These are phyloP conservation scores for Picocystis salinarum DNA, from an alignment of 139 green algal genomes.

Conservation along the genomic window DNA sequence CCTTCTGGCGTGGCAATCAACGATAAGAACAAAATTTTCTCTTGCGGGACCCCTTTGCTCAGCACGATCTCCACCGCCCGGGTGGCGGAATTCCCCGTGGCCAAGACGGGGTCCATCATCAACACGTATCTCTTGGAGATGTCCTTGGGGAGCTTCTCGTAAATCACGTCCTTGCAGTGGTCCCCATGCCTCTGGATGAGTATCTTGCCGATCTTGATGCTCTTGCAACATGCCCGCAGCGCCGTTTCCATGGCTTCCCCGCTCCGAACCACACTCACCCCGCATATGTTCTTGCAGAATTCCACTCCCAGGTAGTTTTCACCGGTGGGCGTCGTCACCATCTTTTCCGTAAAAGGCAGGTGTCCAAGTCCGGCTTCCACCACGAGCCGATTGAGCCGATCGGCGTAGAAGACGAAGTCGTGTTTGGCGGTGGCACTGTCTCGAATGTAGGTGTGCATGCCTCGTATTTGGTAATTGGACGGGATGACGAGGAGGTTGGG, in stretches of 20 bases:
- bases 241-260: conserved; percentile 94
- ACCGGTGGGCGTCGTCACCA: conserved; percentile 67
- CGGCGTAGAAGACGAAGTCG: conserved; percentile 93
- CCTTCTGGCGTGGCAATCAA: conserved; percentile 84
- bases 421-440: conserved; percentile 47
- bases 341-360: conserved; percentile 77
- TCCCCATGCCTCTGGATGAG: conserved; percentile 48
- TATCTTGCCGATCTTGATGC: conserved; percentile 98
- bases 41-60: conserved; percentile 60
- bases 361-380: conserved; percentile 73
- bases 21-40: conserved; percentile 76
- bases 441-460: conserved; percentile 97
- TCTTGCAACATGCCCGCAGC: conserved; percentile 87
- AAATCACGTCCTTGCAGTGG: conserved; percentile 17
- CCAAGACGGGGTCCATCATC: conserved; percentile 85
- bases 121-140: conserved; percentile 79
- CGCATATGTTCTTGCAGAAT: conserved; percentile 84
- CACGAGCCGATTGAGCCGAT: conserved; percentile 32
- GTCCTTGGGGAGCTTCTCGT: conserved; percentile 91
- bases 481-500: conserved; percentile 70
- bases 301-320: conserved; percentile 77
- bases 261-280: conserved; percentile 77
- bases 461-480: conserved; percentile 74
- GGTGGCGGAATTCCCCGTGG: conserved; percentile 12
- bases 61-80: conserved; percentile 51